Conservation (phyloP, 495 filamentous ascomycete species). For the Terfezia claveryi region DNA sequence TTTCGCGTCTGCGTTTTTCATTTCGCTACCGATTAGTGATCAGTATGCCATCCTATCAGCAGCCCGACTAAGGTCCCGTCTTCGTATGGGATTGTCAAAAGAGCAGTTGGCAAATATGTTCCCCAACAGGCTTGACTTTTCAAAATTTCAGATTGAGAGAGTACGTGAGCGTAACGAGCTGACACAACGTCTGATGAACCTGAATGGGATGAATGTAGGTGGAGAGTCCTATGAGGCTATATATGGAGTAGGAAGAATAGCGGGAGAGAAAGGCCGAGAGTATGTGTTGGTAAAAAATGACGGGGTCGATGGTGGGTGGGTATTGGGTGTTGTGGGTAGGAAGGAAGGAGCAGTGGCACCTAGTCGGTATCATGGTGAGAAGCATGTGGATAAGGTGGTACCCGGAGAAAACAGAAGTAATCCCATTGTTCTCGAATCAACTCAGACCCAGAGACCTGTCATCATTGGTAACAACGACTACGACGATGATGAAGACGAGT, state of each 20-base stretch:
- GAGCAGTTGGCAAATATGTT: conserved; percentile 93
- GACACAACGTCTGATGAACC: conserved; percentile 87
- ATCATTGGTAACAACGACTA: conserved; percentile 24
- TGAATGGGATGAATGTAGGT: conserved; percentile 67
- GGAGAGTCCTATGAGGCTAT: conserved; percentile 19
- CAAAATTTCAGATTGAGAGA: conserved; percentile 82
- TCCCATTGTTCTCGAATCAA: conserved; percentile 72
- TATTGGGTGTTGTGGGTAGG: conserved; percentile 64
- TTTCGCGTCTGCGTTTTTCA: conserved; percentile 82
- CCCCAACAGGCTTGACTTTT: conserved; percentile 93
- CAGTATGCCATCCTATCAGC: conserved; percentile 95
- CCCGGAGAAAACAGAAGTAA: conserved; percentile 23
- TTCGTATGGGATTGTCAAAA: conserved; percentile 90
- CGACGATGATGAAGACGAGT: conserved; percentile 44
- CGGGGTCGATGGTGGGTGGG: conserved; percentile 90
- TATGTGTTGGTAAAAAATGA: conserved; percentile 93
- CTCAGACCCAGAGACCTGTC: conserved; percentile 29
- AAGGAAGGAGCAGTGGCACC: conserved; percentile 39
- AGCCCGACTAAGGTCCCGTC: conserved; percentile 58
- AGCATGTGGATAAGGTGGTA: background rate
- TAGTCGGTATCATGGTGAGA: background rate
- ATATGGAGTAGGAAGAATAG: conserved; percentile 32
- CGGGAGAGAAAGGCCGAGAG: conserved; percentile 73
- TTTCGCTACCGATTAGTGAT: conserved; percentile 69
- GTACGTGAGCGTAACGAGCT: conserved; percentile 79